Evolutionary conservation across 2,329 filamentous ascomycete genomes (phyloP).

Genomic region (Ilyonectria mors-panacis): DNA sequence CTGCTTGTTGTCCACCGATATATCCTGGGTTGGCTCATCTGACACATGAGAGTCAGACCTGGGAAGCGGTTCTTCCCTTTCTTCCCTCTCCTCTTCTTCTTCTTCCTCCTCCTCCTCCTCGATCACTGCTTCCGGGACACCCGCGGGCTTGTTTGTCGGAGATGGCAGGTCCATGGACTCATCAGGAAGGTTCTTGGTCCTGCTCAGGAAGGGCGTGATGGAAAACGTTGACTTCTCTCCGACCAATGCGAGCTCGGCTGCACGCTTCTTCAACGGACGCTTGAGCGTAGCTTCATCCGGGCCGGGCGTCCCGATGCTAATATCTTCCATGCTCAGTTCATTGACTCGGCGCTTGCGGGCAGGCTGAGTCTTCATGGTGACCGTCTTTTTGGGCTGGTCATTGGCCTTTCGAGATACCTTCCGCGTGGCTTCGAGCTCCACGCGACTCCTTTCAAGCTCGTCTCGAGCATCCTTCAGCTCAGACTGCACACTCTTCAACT

Average conservation of each 20-base stretch:
- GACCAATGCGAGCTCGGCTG: conserved; percentile 65
- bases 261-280: conserved; percentile 69
- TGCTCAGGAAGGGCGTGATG: conserved; percentile 93
- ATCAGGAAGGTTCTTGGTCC: conserved; percentile 70
- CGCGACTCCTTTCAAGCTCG: conserved; percentile 57
- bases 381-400: conserved; percentile 43
- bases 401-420: conserved; percentile 33
- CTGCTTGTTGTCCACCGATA: conserved; percentile 26
- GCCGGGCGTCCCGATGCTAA: conserved; percentile 64
- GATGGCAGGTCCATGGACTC: conserved; percentile 50
- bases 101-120: conserved; percentile 54
- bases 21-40: conserved; percentile 26
- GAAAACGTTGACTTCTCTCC: conserved; percentile 95
- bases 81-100: conserved; percentile 26
- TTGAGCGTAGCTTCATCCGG: conserved; percentile 58
- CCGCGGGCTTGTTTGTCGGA: conserved; percentile 35
- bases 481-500: conserved; percentile 78
- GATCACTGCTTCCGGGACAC: conserved; percentile 49
- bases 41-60: conserved; percentile 25
- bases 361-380: conserved; percentile 48
- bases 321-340: conserved; percentile 62
- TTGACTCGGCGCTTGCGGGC: conserved; percentile 63
- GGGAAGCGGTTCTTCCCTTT: conserved; percentile 29
- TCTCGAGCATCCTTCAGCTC: conserved; percentile 76
- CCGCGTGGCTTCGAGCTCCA: conserved; percentile 57